A percentile compares a stretch with the other conserved stretches of the same genome.
Evolutionary conservation across 2,329 filamentous ascomycete genomes (phyloP).

Genomic region (Ceratocystis huliohia): DNA sequence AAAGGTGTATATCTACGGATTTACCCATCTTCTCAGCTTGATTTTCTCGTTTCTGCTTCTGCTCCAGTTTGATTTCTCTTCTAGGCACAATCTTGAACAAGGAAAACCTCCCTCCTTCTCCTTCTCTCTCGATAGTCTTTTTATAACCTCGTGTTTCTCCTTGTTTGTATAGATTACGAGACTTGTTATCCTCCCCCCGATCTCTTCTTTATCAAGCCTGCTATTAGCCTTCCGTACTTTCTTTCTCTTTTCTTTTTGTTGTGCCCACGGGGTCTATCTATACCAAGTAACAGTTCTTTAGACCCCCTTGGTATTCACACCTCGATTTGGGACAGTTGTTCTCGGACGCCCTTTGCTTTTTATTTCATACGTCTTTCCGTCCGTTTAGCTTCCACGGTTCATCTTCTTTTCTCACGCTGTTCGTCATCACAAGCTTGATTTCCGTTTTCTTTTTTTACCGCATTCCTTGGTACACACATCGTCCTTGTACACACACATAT

Average conservation of each 20-base stretch:
- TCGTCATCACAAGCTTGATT: background rate
- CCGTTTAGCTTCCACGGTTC: background rate
- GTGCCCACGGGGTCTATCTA: background rate
- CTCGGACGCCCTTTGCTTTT: background rate
- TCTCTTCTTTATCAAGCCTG: background rate
- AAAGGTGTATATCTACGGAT: constrained; percentile 9
- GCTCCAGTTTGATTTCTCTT: background rate
- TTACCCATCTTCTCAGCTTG: background rate
- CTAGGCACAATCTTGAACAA: background rate
- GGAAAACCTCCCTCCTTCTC: background rate
- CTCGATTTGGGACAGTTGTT: background rate
- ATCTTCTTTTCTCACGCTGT: background rate
- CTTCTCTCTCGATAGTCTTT: background rate
- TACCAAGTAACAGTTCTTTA: background rate
- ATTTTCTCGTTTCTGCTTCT: background rate
- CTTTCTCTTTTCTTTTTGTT: background rate
- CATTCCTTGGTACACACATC: background rate
- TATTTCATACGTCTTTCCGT: background rate
- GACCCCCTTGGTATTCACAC: background rate
- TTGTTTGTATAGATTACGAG: background rate
- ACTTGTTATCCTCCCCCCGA: background rate
- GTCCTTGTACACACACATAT: background rate
- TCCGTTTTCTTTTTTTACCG: background rate
- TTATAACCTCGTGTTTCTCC: background rate
- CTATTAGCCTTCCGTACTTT: background rate